These are phyloP conservation scores for Nannochloropsis salina DNA, from an alignment of 108 stramenopile species.

Conservation along the genomic window DNA sequence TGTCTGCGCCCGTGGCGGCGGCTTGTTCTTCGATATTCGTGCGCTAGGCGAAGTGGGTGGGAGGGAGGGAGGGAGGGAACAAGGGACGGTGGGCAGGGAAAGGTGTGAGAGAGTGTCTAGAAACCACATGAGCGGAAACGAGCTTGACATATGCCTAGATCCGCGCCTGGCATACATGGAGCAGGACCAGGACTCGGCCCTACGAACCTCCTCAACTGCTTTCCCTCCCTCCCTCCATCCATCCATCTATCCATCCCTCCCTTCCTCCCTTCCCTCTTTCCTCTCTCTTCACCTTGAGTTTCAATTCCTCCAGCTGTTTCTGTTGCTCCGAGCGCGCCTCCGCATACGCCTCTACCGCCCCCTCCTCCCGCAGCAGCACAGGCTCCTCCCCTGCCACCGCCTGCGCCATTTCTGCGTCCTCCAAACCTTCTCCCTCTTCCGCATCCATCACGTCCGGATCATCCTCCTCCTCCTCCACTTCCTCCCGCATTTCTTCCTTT, in stretches of 20 bases:
- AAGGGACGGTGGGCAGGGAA: neutral
- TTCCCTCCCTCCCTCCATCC: slow-evolving; percentile 22
- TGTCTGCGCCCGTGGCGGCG: slow-evolving; percentile 43
- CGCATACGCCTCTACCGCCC: neutral
- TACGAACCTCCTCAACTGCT: slow-evolving; percentile 19
- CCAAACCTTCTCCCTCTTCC: neutral
- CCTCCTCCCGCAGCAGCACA: neutral
- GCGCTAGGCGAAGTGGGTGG: neutral
- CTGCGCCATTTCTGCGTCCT: neutral
- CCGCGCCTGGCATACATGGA: too few species aligned
- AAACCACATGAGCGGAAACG: too few species aligned
- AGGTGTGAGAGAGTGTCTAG: too few species aligned
- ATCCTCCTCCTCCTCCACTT: slow-evolving; percentile 28
- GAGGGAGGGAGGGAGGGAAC: neutral
- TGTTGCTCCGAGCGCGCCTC: neutral
- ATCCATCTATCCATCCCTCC: slow-evolving; percentile 15
- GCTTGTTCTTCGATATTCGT: slow-evolving; percentile 26
- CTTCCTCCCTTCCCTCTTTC: neutral
- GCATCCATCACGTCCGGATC: slow-evolving; percentile 27
- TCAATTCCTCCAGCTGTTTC: slow-evolving; percentile 23
- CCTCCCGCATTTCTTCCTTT: neutral
- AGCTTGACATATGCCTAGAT: too few species aligned
- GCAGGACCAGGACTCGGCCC: neutral
- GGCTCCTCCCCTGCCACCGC: neutral
- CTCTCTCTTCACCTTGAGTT: neutral